phyloP scores from a whole-genome alignment of 2,329 filamentous ascomycete species.

The Ophiostoma perfectum region DNA sequence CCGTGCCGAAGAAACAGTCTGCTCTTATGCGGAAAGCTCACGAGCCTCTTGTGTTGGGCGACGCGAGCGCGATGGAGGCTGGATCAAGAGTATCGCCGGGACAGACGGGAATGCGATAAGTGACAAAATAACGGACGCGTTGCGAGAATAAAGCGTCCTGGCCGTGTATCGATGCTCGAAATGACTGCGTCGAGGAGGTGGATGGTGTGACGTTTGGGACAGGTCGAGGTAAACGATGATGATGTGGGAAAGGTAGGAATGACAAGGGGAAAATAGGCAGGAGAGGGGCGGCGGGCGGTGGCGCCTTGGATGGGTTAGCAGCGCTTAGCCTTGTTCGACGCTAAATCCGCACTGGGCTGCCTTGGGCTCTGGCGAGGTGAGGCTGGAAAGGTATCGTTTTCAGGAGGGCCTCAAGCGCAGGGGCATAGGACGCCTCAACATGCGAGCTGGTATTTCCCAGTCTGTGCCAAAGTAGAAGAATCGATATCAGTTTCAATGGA shows the following conservation, averaged over 20 bases:
- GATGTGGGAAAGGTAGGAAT: constrained; percentile 8
- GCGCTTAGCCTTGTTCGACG: constrained; percentile 10
- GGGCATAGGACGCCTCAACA: neutral
- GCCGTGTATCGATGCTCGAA: neutral
- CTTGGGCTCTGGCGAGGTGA: constrained; percentile 3
- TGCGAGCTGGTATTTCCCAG: neutral
- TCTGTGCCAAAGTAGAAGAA: neutral
- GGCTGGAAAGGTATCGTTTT: constrained; percentile 2
- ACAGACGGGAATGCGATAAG: neutral
- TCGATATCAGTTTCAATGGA: neutral
- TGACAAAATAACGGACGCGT: neutral
- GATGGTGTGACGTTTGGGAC: neutral
- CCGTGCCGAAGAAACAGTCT: neutral
- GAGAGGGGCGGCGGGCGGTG: constrained; percentile 14
- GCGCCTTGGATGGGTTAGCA: neutral
- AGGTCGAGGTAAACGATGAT: neutral
- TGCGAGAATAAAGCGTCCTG: neutral
- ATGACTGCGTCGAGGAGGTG: neutral
- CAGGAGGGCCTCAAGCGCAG: neutral
- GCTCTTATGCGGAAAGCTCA: neutral
- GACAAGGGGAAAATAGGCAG: constrained; percentile 13
- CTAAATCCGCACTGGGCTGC: constrained; percentile 9
- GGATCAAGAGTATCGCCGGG: neutral
- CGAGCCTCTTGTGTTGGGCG: neutral
- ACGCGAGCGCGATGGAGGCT: neutral